Evolutionary conservation across 2,329 filamentous ascomycete genomes (phyloP), one percentile per base, ranked within the genome.

Genomic region (Penicillium psychrosexuale): DNA sequence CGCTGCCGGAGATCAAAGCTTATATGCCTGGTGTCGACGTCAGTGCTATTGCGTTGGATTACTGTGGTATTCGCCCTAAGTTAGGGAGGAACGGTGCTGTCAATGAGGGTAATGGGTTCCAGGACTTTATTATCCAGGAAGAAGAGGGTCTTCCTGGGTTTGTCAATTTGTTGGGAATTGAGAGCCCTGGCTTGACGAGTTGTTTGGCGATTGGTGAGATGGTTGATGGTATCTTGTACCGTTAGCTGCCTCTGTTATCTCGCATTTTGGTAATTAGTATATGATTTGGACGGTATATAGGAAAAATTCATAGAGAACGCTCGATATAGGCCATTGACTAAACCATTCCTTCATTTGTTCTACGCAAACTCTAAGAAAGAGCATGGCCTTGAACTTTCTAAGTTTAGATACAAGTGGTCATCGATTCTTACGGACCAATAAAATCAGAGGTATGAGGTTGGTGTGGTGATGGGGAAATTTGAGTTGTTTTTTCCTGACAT

Each of bases 31-130:
- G 77, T 0, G 77, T 99, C 3, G 84, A 94, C 56, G 77, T 77
- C 15, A 75, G 75, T 0, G 84, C 84, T 0, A 80, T 99, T 27
- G 77, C 78, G 37, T 81, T 93, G 2, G 93, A 97, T 73, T 99
- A 97, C 69, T 90, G 90, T 15, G 94, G 94, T 0, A 93, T 99
- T 31, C 78, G 94, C 61, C 93, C 94, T 0, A 99, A 99, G 78
- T 72, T 97, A 59, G 83, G 78, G 1, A 78, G 77, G 34, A 78
- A 83, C 9, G 84, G 85, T 0, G 85, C 87, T 13, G 74, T 73
- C 30, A 72, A 73, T 37, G 77, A 78, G 6, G 75, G 75, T 2
- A 82, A 83, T 59, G 86, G 83, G 0, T 96, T 96, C 67, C 80
- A 88, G 58, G 94, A 99, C 71, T 97, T 99, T 69, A 79, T 90